These are phyloP conservation scores for Xylariaceae sp. DNA, from an alignment of 2,329 filamentous ascomycete species.

Conservation along the genomic window DNA sequence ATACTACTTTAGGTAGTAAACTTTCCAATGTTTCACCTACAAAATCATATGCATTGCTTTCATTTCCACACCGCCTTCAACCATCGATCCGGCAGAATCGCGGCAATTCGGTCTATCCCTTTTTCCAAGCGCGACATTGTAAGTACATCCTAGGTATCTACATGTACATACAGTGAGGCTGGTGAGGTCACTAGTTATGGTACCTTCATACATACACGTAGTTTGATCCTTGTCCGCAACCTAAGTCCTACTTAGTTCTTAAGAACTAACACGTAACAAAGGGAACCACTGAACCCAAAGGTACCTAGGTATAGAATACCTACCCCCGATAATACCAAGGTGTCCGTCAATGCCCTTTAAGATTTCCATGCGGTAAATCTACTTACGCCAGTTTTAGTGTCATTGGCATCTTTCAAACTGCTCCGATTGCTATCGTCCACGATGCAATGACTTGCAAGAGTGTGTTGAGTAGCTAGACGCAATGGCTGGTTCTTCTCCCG, in stretches of 20 bases:
- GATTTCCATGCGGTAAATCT: background rate
- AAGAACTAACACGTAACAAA: background rate
- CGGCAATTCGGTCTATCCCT: constrained; percentile 15
- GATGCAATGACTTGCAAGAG: constrained; percentile 27
- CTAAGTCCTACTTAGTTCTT: background rate
- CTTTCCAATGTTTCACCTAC: too few species aligned
- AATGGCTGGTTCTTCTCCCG: constrained; percentile 51
- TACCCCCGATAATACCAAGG: background rate
- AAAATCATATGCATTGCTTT: too few species aligned
- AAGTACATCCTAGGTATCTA: too few species aligned
- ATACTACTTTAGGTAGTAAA: too few species aligned
- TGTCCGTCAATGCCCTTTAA: background rate
- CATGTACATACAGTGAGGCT: too few species aligned
- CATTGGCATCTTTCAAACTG: too few species aligned
- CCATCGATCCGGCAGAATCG: constrained; percentile 5
- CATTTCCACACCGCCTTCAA: background rate
- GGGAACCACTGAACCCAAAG: background rate
- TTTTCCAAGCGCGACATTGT: constrained; percentile 7
- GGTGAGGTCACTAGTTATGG: too few species aligned
- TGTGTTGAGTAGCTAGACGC: constrained; percentile 15
- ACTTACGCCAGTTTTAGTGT: background rate
- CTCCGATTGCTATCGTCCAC: constrained; percentile 6
- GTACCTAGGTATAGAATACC: background rate
- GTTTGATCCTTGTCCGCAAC: constrained; percentile 13
- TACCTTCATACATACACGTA: constrained; percentile 2